Conservation (phyloP, 306 rosid genomes). For the Malus asiatica region DNA sequence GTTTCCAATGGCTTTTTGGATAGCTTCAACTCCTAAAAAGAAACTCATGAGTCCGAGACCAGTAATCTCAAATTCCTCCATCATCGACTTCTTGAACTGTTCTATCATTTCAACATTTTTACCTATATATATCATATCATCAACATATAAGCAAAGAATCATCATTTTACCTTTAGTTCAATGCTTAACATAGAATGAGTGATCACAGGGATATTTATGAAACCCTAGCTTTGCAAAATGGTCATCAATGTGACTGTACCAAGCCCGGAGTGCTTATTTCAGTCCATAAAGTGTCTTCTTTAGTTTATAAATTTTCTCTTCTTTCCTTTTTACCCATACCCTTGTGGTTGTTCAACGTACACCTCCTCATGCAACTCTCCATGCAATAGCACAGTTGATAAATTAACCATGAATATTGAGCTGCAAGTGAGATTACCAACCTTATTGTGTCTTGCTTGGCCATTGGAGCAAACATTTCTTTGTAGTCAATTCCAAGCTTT, state of each 20-base stretch:
- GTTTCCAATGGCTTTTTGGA: neutral
- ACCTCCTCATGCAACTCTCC: neutral
- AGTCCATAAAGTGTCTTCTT: neutral
- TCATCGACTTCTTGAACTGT: neutral
- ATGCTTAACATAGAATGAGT: neutral
- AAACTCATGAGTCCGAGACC: neutral
- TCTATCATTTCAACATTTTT: neutral
- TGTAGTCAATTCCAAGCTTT: neutral
- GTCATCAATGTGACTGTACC: neutral
- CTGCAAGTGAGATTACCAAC: neutral
- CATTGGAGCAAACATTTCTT: neutral
- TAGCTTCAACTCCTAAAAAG: neutral
- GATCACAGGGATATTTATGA: neutral
- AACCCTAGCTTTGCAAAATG: neutral
- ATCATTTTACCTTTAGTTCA: fast-evolving
- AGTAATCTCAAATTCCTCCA: neutral
- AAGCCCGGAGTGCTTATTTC: neutral
- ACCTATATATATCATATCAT: neutral
- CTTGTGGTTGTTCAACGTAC: neutral
- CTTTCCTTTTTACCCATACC: neutral
- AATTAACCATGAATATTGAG: neutral
- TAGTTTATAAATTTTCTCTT: neutral
- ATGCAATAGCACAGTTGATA: neutral
- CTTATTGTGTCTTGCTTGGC: neutral
- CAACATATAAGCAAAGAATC: neutral